These are phyloP conservation scores for Iberis amara DNA, from an alignment of 441 rosid species.

Conservation along the genomic window DNA sequence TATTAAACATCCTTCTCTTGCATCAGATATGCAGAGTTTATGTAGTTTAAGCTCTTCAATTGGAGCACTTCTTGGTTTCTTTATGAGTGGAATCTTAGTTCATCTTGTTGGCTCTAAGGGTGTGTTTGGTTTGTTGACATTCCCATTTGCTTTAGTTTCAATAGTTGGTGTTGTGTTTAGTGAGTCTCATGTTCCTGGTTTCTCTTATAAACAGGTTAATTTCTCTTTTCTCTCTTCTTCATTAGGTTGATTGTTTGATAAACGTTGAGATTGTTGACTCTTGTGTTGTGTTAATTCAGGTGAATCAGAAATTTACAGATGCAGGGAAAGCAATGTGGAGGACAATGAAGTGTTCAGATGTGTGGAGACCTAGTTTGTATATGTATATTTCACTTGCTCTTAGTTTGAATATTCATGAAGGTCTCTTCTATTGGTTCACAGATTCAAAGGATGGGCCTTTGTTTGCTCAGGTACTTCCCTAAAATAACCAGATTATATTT, in stretches of 20 bases:
- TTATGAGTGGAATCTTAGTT: conserved; percentile 75
- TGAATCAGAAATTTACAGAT: conserved; percentile 52
- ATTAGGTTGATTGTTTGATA: conserved; percentile 1
- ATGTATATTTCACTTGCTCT: conserved; percentile 76
- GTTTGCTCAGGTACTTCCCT: conserved; percentile 65
- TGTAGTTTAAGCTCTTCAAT: conserved; percentile 66
- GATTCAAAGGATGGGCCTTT: conserved; percentile 74
- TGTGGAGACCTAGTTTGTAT: conserved; percentile 90
- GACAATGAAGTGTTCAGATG: conserved; percentile 64
- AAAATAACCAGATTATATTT: background rate
- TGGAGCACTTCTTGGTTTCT: conserved; percentile 76
- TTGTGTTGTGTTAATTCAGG: conserved; percentile 40
- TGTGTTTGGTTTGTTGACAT: conserved; percentile 70
- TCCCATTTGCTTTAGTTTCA: conserved; percentile 64
- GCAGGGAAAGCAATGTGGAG: conserved; percentile 87
- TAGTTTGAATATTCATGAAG: conserved; percentile 76
- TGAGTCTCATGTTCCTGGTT: conserved; percentile 53
- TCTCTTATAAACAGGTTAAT: conserved; percentile 57
- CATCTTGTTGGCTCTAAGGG: conserved; percentile 93
- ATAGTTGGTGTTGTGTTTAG: conserved; percentile 58
- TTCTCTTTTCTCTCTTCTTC: conserved; percentile 2
- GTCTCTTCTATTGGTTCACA: conserved; percentile 90
- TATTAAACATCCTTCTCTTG: conserved; percentile 67
- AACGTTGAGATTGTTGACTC: conserved; percentile 10
- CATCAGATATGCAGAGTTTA: conserved; percentile 95